Percentiles rank a stretch among this genome's conserved stretches.
Conservation (phyloP, 495 filamentous ascomycete species). For the Ascodesmis nigricans region DNA sequence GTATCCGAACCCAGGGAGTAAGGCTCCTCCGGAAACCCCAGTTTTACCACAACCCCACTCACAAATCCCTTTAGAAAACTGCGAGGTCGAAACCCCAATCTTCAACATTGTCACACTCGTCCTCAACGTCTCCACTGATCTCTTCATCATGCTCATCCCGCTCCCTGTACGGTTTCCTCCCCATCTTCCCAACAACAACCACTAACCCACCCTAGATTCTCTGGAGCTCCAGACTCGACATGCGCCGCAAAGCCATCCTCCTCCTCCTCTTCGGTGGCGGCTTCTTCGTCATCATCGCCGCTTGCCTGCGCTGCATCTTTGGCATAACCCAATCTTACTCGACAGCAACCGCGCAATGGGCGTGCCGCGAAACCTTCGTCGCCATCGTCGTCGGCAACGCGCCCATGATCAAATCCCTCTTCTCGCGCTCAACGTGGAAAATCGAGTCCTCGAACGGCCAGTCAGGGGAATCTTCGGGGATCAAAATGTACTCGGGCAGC, state of each 20-base stretch:
- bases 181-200: slow-evolving; percentile 4
- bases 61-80: too few species aligned
- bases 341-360: slow-evolving; percentile 33
- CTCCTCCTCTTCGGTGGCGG: slow-evolving; percentile 37
- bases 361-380: slow-evolving; percentile 41
- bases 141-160: too few species aligned
- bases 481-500: too few species aligned
- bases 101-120: too few species aligned
- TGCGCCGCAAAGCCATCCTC: slow-evolving; percentile 31
- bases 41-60: too few species aligned
- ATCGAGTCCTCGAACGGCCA: too few species aligned
- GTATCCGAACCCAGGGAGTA: slow-evolving; percentile 32
- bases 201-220: slow-evolving; percentile 26
- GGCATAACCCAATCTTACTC: slow-evolving; percentile 27
- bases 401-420: slow-evolving; percentile 37
- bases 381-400: slow-evolving; percentile 36
- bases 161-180: too few species aligned
- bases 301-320: slow-evolving; percentile 35
- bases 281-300: slow-evolving; percentile 36
- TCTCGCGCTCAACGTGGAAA: slow-evolving; percentile 12
- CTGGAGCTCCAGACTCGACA: slow-evolving; percentile 30
- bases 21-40: too few species aligned
- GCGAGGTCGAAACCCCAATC: slow-evolving; percentile 24
- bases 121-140: too few species aligned
- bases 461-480: too few species aligned